Percentiles rank a stretch among this genome's conserved stretches.
phyloP scores from a whole-genome alignment of 2,329 filamentous ascomycete species.

The Ophiocordyceps polyrhachis-furcata region DNA sequence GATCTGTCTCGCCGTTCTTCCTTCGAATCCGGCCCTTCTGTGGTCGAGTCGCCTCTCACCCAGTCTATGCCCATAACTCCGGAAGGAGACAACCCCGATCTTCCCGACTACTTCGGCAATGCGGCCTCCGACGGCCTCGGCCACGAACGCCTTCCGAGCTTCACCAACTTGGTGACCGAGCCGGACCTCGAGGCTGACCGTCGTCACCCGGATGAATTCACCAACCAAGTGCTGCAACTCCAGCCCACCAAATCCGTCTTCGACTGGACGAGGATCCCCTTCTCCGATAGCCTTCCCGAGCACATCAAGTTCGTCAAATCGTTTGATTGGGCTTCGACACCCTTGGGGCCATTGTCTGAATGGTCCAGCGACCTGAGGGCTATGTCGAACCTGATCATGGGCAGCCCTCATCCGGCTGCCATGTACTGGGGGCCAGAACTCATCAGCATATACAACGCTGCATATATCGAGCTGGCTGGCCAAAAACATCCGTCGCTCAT shows the following conservation, averaged over 20 bases:
- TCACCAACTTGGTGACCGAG: not conserved
- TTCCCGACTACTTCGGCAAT: constrained; percentile 25
- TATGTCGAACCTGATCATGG: constrained; percentile 73
- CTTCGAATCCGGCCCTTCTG: constrained; percentile 13
- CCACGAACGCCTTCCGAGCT: not conserved
- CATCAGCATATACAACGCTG: constrained; percentile 54
- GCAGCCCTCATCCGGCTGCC: constrained; percentile 52
- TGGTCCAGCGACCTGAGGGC: constrained; percentile 56
- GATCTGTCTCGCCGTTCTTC: constrained; percentile 20
- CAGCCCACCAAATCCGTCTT: constrained; percentile 23
- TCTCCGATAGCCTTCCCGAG: constrained; percentile 41
- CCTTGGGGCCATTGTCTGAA: constrained; percentile 54
- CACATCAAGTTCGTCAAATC: constrained; percentile 59
- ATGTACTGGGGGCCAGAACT: constrained; percentile 64
- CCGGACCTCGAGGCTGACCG: constrained; percentile 6
- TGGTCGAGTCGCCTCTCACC: constrained; percentile 3
- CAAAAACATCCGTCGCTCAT: constrained; percentile 61
- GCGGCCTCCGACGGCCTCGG: constrained; percentile 3
- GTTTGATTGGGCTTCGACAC: constrained; percentile 54
- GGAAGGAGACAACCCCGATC: constrained; percentile 11
- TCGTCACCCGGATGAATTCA: constrained; percentile 22
- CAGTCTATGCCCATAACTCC: constrained; percentile 17
- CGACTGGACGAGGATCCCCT: constrained; percentile 61
- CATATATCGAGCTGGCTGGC: constrained; percentile 52
- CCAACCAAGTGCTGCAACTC: constrained; percentile 19